Evolutionary conservation across 2,329 filamentous ascomycete genomes (phyloP), one percentile per base, ranked within the genome.

Genomic region (Calonectria pauciramosa): DNA sequence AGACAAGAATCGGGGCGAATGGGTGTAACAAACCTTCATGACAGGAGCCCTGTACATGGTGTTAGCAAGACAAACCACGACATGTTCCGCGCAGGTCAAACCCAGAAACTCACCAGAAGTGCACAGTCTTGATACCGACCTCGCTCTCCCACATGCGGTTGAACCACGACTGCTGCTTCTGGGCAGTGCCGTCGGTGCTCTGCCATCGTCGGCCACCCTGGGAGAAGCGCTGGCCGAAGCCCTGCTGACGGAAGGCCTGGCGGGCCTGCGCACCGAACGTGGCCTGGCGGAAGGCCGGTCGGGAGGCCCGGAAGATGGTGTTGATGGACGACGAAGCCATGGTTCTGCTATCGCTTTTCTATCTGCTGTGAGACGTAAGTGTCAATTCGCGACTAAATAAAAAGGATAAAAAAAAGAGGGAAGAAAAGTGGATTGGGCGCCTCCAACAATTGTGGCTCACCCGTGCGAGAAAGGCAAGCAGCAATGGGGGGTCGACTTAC

Each of bases 121-220:
- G 97, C 82, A 99, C 97, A 76, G 97, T 99, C 93, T 96, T 96
- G 81, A 96, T 81, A 67, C 95, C 95, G 78, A 96, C 86, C 76
- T 94, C 94, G 85, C 94, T 95, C 86, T 95, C 92, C 94, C 93
- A 96, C 90, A 97, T 91, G 86, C 93, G 93, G 89, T 93, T 92
- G 85, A 97, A 93, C 89, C 90, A 93, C 64, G 73, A 52, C 79
- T 87, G 82, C 73, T 86, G 84, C 79, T 81, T 86, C 84, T 79
- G 87, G 67, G 84, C 85, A 67, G 86, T 86, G 77, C 89, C 88
- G 52, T 92, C 88, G 56, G 93, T 93, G 86, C 93, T 95, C 87
- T 95, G 93, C 86, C 91, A 95, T 84, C 95, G 91, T 79, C 84
- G 82, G 79, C 83, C 79, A 70, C 80, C 77, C 82, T 84, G 82